Evolutionary conservation across 2,329 filamentous ascomycete species (phyloP).

Genomic region (Simplicillium aogashimaense): DNA sequence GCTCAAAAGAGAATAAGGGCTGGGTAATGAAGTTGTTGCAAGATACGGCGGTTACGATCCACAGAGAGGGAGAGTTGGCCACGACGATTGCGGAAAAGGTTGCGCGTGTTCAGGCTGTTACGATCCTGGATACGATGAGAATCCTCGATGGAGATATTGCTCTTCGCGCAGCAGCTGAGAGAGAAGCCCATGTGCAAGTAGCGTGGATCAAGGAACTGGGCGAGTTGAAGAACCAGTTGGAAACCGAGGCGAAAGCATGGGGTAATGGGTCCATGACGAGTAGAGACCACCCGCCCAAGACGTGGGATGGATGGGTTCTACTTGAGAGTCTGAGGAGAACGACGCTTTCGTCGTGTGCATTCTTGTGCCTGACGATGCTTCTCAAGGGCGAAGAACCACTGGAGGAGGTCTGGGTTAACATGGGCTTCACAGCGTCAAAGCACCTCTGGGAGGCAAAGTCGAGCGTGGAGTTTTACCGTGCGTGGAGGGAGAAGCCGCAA

Average conservation of each 20-base stretch:
- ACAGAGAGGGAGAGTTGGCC: slow-evolving; percentile 20
- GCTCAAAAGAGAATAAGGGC: slow-evolving; percentile 24
- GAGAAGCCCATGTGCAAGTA: slow-evolving; percentile 23
- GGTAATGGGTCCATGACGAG: slow-evolving; percentile 5
- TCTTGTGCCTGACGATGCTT: slow-evolving; percentile 22
- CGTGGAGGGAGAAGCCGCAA: slow-evolving; percentile 32
- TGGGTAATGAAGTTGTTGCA: slow-evolving; percentile 28
- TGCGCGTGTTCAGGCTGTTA: slow-evolving; percentile 30
- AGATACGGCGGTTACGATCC: slow-evolving; percentile 25
- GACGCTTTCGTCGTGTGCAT: slow-evolving; percentile 19
- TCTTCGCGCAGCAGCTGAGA: slow-evolving; percentile 28
- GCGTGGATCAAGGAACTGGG: slow-evolving; percentile 26
- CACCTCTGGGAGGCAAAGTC: slow-evolving; percentile 32
- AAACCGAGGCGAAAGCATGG: slow-evolving; percentile 11
- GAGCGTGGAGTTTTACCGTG: slow-evolving; percentile 29
- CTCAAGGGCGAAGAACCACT: slow-evolving; percentile 18
- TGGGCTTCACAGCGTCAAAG: slow-evolving; percentile 26
- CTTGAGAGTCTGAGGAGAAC: slow-evolving; percentile 30
- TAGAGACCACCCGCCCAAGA: slow-evolving; percentile 24
- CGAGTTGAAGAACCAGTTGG: slow-evolving; percentile 22
- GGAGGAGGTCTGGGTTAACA: slow-evolving; percentile 6
- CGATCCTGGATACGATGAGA: slow-evolving; percentile 29
- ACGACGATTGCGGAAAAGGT: slow-evolving; percentile 25
- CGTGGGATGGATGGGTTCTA: slow-evolving; percentile 36
- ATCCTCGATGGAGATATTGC: slow-evolving; percentile 32